Conservation (phyloP, 2,329 filamentous ascomycete genomes). For the Chaetomiaceae sp. region DNA sequence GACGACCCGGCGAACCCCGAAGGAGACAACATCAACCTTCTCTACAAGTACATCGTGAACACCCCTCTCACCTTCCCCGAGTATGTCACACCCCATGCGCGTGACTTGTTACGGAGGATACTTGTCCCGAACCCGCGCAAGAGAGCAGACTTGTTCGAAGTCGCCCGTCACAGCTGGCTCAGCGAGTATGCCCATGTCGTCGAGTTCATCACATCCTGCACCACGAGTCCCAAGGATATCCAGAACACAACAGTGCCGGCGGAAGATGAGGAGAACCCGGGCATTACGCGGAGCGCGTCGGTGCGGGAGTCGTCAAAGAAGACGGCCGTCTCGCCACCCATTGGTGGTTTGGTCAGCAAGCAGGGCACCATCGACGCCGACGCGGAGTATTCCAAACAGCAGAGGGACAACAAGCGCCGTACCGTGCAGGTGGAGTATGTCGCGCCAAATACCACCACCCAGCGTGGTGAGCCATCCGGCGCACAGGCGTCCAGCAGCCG, state of each 20-base stretch:
- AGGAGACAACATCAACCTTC: constrained; percentile 96
- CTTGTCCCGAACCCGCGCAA: constrained; percentile 92
- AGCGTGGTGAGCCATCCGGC: constrained; percentile 54
- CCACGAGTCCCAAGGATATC: constrained; percentile 80
- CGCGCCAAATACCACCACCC: constrained; percentile 79
- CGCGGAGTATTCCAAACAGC: constrained; percentile 52
- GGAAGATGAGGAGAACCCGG: constrained; percentile 54
- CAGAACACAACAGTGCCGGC: constrained; percentile 68
- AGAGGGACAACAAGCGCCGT: constrained; percentile 83
- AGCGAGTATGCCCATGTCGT: constrained; percentile 97
- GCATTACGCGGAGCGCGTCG: constrained; percentile 80
- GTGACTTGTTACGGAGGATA: constrained; percentile 87
- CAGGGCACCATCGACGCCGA: constrained; percentile 65
- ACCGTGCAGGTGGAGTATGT: constrained; percentile 99
- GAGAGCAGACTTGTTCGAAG: constrained; percentile 92
- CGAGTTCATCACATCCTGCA: constrained; percentile 93
- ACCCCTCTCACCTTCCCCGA: constrained; percentile 96
- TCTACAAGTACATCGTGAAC: constrained; percentile 99
- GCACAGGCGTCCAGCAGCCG: constrained; percentile 35
- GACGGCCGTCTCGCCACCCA: constrained; percentile 41
- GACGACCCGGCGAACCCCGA: constrained; percentile 98
- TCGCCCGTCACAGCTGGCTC: constrained; percentile 95
- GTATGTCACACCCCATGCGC: constrained; percentile 94
- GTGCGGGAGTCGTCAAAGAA: constrained; percentile 83
- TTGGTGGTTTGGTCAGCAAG: constrained; percentile 66